phyloP scores from a whole-genome alignment of 345 rosid species.

The Eucalyptus globulus region DNA sequence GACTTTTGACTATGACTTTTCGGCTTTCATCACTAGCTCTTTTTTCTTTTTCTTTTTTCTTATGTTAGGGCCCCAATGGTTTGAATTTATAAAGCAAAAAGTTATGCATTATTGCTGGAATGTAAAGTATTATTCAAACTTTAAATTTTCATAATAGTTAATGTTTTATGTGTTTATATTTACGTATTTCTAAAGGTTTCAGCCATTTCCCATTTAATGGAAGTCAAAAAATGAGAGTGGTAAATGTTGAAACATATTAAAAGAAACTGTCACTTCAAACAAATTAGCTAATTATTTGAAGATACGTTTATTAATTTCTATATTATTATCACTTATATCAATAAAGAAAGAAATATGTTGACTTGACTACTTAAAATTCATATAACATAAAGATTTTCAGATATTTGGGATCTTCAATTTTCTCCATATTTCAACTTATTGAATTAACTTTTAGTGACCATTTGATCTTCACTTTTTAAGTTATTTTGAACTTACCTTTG shows the following conservation, averaged over 20 bases:
- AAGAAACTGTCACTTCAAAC: background rate
- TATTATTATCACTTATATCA: background rate
- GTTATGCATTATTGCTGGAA: background rate
- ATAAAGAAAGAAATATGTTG: background rate
- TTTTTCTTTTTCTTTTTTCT: background rate
- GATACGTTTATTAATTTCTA: background rate
- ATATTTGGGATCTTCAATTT: background rate
- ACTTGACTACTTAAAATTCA: background rate
- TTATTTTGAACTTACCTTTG: slow-evolving; percentile 5
- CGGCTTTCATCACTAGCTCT: background rate
- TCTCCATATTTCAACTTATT: background rate
- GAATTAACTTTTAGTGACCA: background rate
- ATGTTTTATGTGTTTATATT: background rate
- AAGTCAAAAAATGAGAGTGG: background rate
- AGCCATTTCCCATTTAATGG: background rate
- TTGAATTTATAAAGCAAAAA: too few species aligned
- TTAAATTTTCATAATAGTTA: too few species aligned
- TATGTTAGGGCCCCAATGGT: background rate
- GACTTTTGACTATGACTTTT: background rate
- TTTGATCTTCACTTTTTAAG: background rate
- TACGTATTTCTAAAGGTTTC: background rate
- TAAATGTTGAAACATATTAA: background rate
- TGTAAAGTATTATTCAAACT: background rate
- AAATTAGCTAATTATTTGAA: background rate
- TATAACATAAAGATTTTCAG: background rate